Conservation (phyloP, 352 stramenopile genomes). For the Pythium apleroticum region DNA sequence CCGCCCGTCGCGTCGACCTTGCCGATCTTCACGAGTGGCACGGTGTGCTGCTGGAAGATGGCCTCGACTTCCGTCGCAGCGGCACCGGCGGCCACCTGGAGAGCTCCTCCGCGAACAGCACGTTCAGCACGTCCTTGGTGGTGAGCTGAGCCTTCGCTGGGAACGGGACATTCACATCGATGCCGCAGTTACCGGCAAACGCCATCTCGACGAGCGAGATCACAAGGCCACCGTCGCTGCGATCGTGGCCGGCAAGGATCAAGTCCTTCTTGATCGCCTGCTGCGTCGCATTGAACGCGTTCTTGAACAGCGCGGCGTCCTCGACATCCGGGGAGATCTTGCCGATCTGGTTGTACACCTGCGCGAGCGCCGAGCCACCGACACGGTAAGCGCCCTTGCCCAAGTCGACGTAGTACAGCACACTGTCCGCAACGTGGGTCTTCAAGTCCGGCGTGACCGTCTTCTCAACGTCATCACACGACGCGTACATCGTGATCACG, state of each 20-base stretch:
- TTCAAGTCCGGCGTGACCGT: slow-evolving; percentile 98
- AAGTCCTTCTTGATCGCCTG: slow-evolving; percentile 87
- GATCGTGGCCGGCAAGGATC: slow-evolving; percentile 97
- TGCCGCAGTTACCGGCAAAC: slow-evolving; percentile 97
- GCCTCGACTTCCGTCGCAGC: slow-evolving; percentile 72
- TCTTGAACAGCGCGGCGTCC: slow-evolving; percentile 91
- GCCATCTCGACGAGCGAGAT: slow-evolving; percentile 98
- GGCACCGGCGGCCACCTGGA: slow-evolving; percentile 89
- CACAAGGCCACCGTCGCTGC: slow-evolving; percentile 97
- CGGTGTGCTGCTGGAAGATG: slow-evolving; percentile 79
- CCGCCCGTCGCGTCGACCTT: slow-evolving; percentile 74
- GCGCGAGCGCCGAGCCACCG: slow-evolving; percentile 95
- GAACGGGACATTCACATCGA: slow-evolving; percentile 91
- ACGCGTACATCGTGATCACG: slow-evolving; percentile 97
- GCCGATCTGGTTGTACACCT: slow-evolving; percentile 91
- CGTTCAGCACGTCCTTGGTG: slow-evolving; percentile 61
- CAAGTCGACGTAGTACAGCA: slow-evolving; percentile 96
- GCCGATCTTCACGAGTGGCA: slow-evolving; percentile 91
- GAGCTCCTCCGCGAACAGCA: slow-evolving; percentile 97
- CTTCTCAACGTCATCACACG: slow-evolving; percentile 95
- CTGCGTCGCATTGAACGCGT: slow-evolving; percentile 94
- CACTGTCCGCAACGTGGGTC: slow-evolving; percentile 64
- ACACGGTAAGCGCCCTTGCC: slow-evolving; percentile 90
- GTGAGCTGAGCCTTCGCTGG: slow-evolving; percentile 26
- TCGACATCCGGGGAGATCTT: slow-evolving; percentile 91